These are phyloP conservation scores for Fusarium sacchari DNA, from an alignment of 2,329 filamentous ascomycete genomes.

Conservation along the genomic window DNA sequence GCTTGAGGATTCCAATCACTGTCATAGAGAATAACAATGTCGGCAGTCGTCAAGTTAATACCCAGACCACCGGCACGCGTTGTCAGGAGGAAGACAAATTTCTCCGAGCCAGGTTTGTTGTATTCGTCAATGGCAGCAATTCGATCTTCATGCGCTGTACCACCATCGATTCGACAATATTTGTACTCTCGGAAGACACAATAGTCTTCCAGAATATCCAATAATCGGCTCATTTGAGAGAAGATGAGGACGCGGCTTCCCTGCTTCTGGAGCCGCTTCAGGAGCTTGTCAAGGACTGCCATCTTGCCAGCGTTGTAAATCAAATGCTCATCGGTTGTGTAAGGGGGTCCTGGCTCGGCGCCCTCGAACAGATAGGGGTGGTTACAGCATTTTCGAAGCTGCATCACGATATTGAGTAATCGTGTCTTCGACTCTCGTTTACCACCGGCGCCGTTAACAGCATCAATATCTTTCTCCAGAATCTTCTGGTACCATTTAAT, in stretches of 20 bases:
- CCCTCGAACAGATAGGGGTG: slow-evolving; percentile 98
- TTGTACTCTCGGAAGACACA: slow-evolving; percentile 95
- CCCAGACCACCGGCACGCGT: slow-evolving; percentile 95
- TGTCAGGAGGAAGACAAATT: slow-evolving; percentile 95
- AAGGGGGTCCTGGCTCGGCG: slow-evolving; percentile 94
- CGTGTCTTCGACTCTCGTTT: slow-evolving; percentile 98
- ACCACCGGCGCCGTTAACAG: slow-evolving; percentile 94
- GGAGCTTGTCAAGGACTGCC: slow-evolving; percentile 92
- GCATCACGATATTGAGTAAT: slow-evolving; percentile 98
- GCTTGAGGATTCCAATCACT: slow-evolving; percentile 99
- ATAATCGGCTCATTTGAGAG: slow-evolving; percentile 97
- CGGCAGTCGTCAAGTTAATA: slow-evolving; percentile 94
- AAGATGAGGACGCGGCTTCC: slow-evolving; percentile 98
- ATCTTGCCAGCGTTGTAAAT: slow-evolving; percentile 96
- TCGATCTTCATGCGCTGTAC: slow-evolving; percentile 96
- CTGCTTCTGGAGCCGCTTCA: slow-evolving; percentile 83
- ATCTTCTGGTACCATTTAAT: slow-evolving; percentile 99
- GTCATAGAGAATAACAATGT: slow-evolving; percentile 96
- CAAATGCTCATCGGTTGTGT: slow-evolving; percentile 97
- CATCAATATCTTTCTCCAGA: slow-evolving; percentile 97
- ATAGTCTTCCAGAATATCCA: slow-evolving; percentile 98
- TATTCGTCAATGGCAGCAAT: slow-evolving; percentile 98
- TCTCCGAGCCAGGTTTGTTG: slow-evolving; percentile 94
- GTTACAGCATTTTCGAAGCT: slow-evolving; percentile 98
- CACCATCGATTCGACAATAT: slow-evolving; percentile 97